phyloP scores from a whole-genome alignment of 2,329 filamentous ascomycete species.

The Metarhizium anisopliae region DNA sequence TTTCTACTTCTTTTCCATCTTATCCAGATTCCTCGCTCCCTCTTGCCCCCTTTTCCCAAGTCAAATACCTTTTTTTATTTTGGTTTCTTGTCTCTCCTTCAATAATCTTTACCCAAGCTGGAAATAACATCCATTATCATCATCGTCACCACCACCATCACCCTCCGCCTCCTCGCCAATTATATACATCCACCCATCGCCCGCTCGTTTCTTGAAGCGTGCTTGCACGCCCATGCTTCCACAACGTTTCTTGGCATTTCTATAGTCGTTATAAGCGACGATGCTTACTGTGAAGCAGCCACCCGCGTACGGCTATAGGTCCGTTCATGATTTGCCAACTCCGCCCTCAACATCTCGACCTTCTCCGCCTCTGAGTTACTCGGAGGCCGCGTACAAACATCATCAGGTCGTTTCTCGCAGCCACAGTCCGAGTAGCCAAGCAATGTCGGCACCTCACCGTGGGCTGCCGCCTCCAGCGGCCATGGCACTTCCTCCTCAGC shows the following conservation, averaged over 20 bases:
- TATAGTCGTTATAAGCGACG: conserved; percentile 26
- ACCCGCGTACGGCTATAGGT: conserved; percentile 49
- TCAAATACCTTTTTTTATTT: conserved; percentile 2
- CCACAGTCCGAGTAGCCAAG: conserved; percentile 39
- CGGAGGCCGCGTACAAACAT: conserved; percentile 36
- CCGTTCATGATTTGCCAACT: conserved; percentile 54
- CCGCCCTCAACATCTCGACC: conserved; percentile 45
- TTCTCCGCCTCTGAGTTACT: conserved; percentile 43
- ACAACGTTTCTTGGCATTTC: conserved; percentile 14
- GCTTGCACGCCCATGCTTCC: conserved; percentile 16
- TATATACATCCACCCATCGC: not conserved
- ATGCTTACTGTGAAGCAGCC: conserved; percentile 56
- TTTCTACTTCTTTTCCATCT: conserved; percentile 10
- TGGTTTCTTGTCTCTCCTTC: conserved; percentile 7
- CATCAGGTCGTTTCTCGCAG: conserved; percentile 29
- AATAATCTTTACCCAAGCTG: not conserved
- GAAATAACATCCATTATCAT: not conserved
- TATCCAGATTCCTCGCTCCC: not conserved
- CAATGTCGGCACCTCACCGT: conserved; percentile 63
- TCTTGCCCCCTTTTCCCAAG: not conserved
- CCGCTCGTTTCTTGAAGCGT: conserved; percentile 1
- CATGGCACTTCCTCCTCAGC: conserved; percentile 49
- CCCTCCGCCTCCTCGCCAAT: not conserved
- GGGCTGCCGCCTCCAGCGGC: conserved; percentile 60
- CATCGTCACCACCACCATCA: conserved; percentile 2